Evolutionary conservation across 2,329 filamentous ascomycete genomes (phyloP), one percentile per base, ranked within the genome.

Genomic region (Xylariomycetidae sp.): DNA sequence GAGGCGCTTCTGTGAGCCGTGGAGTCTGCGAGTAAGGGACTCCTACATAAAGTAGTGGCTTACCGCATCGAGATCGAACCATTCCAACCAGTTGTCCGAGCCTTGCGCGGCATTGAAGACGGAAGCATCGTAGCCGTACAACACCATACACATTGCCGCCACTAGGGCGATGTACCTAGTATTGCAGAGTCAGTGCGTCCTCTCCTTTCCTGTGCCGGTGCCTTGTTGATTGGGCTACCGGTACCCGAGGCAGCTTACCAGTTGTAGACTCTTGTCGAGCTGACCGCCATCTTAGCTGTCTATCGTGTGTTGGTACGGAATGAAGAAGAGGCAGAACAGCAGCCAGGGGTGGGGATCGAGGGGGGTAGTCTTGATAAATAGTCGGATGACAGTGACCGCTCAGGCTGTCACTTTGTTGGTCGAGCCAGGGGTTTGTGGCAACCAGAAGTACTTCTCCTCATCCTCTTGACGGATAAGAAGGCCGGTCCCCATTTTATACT

Each of bases 101-200:
- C 74, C 76, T 56, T 83, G 80, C 5, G 83, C 72, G 5, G 79
- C 78, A 55, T 85, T 85, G 66, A 79, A 85, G 29, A 83, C 79
- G 23, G 78, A 82, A 2, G 80, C 79, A 67, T 85, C 81, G 53
- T 85, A 85, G 37, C 81, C 81, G 53, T 84, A 85, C 27, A 85
- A 67, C 15, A 84, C 78, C 81, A 85, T 85, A 56, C 78, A 84
- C 55, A 78, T 76, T 49, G 81, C 79, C 36, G 80, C 80, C 44
- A 84, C 75, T 31, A 82, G 64, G 39, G 77, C 79, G 44, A 82
- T 76, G 62, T 79, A 83, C 76, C 76, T 73, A 34, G 26, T n/a
- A 8, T 12, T 13, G 4, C 18, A 28, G 9, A 34, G n/a, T n/a
- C n/a, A n/a, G n/a, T n/a, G n/a, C 10, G 18, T 15, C 14, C 37